A percentile compares a stretch with the other conserved stretches of the same genome.
Evolutionary conservation across 257 asterid species (phyloP).

Genomic region (Solanum pinnatisectum): DNA sequence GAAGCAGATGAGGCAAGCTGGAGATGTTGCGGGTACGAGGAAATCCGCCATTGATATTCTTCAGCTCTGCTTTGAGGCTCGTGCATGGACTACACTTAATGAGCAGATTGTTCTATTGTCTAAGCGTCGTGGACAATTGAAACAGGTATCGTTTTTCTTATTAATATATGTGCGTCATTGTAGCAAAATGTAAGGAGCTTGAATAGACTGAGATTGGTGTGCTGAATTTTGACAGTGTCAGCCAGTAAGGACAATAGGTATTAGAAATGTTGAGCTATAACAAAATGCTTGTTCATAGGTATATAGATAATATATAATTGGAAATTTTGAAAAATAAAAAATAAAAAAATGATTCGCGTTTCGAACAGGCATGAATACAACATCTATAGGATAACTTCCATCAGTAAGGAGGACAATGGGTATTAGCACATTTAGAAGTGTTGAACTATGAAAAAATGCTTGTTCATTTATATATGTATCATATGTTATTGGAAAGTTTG

Average conservation of each 20-base stretch:
- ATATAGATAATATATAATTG: background rate
- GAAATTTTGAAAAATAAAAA: background rate
- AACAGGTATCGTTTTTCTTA: conserved; percentile 40
- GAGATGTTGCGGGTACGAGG: conserved; percentile 76
- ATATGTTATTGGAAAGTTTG: background rate
- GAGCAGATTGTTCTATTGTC: conserved; percentile 83
- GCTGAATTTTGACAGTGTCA: background rate
- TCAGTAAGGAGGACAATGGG: background rate
- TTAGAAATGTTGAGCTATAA: background rate
- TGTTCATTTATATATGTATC: background rate
- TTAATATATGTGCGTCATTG: background rate
- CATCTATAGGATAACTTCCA: background rate
- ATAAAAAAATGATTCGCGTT: background rate
- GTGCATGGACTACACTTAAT: conserved; percentile 71
- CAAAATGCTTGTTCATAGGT: background rate
- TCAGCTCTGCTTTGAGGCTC: conserved; percentile 76
- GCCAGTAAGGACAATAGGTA: background rate
- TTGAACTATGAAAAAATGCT: background rate
- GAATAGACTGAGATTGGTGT: background rate
- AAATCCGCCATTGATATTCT: conserved; percentile 72
- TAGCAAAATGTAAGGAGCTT: background rate
- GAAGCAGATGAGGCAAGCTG: conserved; percentile 87
- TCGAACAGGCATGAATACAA: background rate
- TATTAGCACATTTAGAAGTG: background rate
- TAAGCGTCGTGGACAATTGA: conserved; percentile 94